Conservation (phyloP, 768 basidiomycete genomes). For the Omphalotus guepiniiformis region DNA sequence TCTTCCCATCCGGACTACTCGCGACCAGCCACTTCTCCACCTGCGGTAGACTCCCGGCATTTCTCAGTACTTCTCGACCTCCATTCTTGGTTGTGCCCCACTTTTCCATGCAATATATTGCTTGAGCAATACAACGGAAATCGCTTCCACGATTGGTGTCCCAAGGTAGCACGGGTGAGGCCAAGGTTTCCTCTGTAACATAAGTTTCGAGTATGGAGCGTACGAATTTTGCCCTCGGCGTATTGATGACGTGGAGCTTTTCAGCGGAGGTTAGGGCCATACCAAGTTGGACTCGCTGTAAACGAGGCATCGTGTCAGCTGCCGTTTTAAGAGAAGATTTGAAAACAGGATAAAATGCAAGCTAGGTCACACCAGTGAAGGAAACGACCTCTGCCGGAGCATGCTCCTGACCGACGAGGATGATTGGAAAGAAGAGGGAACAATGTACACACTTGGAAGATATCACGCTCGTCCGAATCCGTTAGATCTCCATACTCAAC, state of each 20-base stretch:
- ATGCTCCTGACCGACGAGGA: not conserved
- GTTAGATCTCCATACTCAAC: constrained; percentile 66
- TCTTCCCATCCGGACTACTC: constrained; percentile 1
- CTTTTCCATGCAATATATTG: constrained; percentile 46
- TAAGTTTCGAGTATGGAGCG: constrained; percentile 48
- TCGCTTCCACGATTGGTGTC: constrained; percentile 43
- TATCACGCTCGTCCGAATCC: constrained; percentile 57
- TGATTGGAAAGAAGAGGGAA: not conserved
- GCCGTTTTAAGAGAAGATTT: not conserved
- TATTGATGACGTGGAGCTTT: constrained; percentile 63
- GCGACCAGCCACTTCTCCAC: constrained; percentile 7
- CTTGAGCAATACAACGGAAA: constrained; percentile 55
- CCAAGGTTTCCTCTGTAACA: constrained; percentile 33
- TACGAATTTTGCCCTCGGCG: constrained; percentile 54
- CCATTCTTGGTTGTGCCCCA: constrained; percentile 1
- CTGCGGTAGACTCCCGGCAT: constrained; percentile 1
- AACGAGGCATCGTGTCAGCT: not conserved
- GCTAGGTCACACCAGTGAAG: too few relatives aligned
- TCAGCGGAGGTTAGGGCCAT: constrained; percentile 54
- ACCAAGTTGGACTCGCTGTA: constrained; percentile 70
- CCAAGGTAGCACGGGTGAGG: constrained; percentile 25
- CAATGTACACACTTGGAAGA: constrained; percentile 73
- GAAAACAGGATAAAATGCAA: not conserved
- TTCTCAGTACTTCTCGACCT: not conserved
- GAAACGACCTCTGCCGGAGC: too few relatives aligned